Evolutionary conservation across 352 stramenopile species (phyloP).

Genomic region (Pythium dissotocum): DNA sequence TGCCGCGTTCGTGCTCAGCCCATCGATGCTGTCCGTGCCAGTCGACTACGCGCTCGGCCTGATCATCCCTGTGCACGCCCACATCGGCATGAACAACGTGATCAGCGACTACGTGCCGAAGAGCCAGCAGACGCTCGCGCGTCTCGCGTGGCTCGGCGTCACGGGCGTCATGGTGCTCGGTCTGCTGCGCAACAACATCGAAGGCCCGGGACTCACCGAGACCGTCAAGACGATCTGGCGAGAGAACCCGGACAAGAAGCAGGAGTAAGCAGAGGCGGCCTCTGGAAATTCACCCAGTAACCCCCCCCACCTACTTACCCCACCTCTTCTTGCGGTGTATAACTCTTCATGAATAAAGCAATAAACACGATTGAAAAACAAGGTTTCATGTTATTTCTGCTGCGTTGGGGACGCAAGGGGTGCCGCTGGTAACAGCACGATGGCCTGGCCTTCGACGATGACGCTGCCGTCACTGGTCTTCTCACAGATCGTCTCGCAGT

Average conservation of each 20-base stretch:
- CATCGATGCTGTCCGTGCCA: conserved; percentile 65
- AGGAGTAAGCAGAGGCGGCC: conserved; percentile 30
- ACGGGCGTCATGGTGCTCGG: conserved; percentile 83
- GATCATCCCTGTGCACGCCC: conserved; percentile 87
- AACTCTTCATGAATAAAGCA: conserved; percentile 5
- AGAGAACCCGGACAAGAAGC: conserved; percentile 72
- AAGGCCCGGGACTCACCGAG: conserved; percentile 83
- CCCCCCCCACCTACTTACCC: not conserved
- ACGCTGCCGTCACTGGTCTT: conserved; percentile 48
- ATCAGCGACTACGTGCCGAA: conserved; percentile 95
- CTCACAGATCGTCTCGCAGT: conserved; percentile 69
- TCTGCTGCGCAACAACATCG: conserved; percentile 82
- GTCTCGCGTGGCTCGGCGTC: conserved; percentile 68
- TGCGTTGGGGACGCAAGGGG: not conserved
- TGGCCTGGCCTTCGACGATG: conserved; percentile 66
- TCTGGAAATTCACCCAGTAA: not conserved
- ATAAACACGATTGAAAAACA: conserved; percentile 14
- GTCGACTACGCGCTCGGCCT: conserved; percentile 82
- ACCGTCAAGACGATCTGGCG: conserved; percentile 87
- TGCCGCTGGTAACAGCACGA: conserved; percentile 54
- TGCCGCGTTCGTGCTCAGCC: conserved; percentile 73
- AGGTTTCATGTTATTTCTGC: not conserved
- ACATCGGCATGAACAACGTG: conserved; percentile 95
- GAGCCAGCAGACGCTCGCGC: conserved; percentile 47
- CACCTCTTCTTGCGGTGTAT: conserved; percentile 1